Conservation (phyloP, 2,329 filamentous ascomycete species). For the Diaporthe sp. region DNA sequence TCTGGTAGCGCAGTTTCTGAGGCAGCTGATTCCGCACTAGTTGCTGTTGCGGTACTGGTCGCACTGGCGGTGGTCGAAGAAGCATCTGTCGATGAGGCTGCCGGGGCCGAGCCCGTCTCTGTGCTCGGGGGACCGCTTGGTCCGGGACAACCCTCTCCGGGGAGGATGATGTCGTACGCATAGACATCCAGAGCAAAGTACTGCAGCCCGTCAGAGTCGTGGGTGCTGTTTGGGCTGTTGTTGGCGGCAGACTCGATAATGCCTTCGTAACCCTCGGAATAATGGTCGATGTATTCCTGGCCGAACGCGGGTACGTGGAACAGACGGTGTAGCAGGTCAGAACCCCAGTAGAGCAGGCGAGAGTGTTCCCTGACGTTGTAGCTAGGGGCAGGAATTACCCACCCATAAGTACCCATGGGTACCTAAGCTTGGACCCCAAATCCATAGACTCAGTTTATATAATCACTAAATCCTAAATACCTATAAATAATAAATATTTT, state of each 20-base stretch:
- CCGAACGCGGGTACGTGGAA: constrained; percentile 74
- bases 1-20: constrained; percentile 18
- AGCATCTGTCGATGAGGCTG: not conserved
- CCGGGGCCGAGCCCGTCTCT: not conserved
- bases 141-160: constrained; percentile 73
- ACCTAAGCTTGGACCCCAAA: too few species aligned
- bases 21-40: not conserved
- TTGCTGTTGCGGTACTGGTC: not conserved
- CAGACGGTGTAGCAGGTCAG: constrained; percentile 76
- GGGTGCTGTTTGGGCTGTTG: constrained; percentile 62
- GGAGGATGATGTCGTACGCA: constrained; percentile 74
- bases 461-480: too few species aligned
- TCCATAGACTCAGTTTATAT: too few species aligned
- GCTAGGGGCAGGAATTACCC: too few species aligned
- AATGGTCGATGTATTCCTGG: constrained; percentile 74
- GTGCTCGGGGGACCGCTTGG: constrained; percentile 2
- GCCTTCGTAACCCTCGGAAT: constrained; percentile 69
- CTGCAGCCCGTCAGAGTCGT: constrained; percentile 74
- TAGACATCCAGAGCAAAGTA: constrained; percentile 79
- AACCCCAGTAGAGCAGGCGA: constrained; percentile 75
- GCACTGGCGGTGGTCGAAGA: constrained; percentile 6
- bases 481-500: too few species aligned
- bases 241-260: constrained; percentile 65
- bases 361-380: constrained; percentile 64
- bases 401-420: too few species aligned